Evolutionary conservation across 208 protist genomes (phyloP), one percentile per base, ranked within the genome.

Genomic region (Acanthamoeba culbertsoni): DNA sequence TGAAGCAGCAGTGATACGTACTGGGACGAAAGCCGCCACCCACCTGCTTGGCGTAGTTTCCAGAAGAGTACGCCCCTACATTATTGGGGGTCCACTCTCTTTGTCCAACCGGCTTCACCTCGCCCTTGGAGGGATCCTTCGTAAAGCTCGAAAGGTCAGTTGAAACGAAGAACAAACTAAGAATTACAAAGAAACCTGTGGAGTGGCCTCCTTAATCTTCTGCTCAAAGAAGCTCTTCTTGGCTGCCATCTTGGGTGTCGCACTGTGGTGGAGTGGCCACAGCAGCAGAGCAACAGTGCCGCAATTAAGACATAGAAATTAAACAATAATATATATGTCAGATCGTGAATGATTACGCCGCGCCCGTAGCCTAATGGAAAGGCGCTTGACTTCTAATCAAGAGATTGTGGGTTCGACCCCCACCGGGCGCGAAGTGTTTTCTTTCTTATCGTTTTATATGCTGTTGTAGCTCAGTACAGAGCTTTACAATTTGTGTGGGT

Each of bases 301-400:
- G n/a, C n/a, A n/a, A n/a, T n/a, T n/a, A n/a, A n/a, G n/a, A n/a
- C n/a, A n/a, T n/a, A 62, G 23, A 62, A 62, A 62, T 62, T 62
- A 62, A 62, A 62, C 16, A 62, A 62, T n/a, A 62, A 62, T 16
- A 23, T 16, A 23, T n/a, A 23, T 16, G 18, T 23, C n/a, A n/a
- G n/a, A n/a, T n/a, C n/a, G n/a, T n/a, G n/a, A n/a, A n/a, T n/a
- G n/a, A n/a, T n/a, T n/a, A n/a, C n/a, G n/a, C n/a, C n/a, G 62
- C 68, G 68, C 68, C 68, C 68, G 68, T 77, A 77, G 68, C 68
- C 68, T 77, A 77, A 77, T 77, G 68, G 68, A 77, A 77, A 77
- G 68, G 68, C 68, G 68, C 68, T 77, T 77, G 68, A 77, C 68
- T 77, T 77, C 68, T 77, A 77, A 77, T 77, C 68, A 77, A 77